phyloP scores from a whole-genome alignment of 768 basidiomycete genomes.

The Leccinum incarnatum region DNA sequence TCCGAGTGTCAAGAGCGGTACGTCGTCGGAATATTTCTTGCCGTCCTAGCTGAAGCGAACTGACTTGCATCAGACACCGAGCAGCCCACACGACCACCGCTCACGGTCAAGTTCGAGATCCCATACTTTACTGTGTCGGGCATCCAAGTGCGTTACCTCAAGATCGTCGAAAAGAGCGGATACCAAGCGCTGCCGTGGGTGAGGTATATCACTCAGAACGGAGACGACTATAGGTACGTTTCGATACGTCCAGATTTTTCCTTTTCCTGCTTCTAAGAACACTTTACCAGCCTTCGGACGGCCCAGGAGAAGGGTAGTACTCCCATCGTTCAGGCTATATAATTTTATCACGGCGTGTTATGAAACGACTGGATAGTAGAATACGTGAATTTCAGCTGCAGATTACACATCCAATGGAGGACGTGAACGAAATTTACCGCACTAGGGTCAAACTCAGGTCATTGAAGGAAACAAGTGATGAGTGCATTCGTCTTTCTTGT shows the following conservation, averaged over 20 bases:
- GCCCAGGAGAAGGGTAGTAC: slow-evolving; percentile 73
- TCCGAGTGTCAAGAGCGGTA: slow-evolving; percentile 88
- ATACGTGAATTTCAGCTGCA: not conserved
- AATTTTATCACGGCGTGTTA: not conserved
- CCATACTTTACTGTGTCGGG: slow-evolving; percentile 98
- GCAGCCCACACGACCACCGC: slow-evolving; percentile 75
- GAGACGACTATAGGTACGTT: slow-evolving; percentile 82
- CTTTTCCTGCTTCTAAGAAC: not conserved
- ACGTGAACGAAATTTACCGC: too few relatives aligned
- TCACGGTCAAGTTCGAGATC: slow-evolving; percentile 97
- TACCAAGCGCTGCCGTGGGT: slow-evolving; percentile 98
- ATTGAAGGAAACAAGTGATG: too few relatives aligned
- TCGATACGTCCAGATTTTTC: not conserved
- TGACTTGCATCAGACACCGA: slow-evolving; percentile 53
- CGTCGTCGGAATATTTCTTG: slow-evolving; percentile 26
- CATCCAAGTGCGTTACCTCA: slow-evolving; percentile 96
- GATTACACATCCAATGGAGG: too few relatives aligned
- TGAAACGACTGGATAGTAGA: not conserved
- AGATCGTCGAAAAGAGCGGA: slow-evolving; percentile 98
- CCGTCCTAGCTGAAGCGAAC: not conserved
- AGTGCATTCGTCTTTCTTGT: too few relatives aligned
- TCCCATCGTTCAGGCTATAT: slow-evolving; percentile 44
- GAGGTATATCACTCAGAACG: slow-evolving; percentile 88
- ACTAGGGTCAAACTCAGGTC: too few relatives aligned
- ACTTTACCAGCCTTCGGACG: slow-evolving; percentile 51